Base-by-base conservation (phyloP, 352 stramenopile species). In the Phytophthora fragariae region DNA sequence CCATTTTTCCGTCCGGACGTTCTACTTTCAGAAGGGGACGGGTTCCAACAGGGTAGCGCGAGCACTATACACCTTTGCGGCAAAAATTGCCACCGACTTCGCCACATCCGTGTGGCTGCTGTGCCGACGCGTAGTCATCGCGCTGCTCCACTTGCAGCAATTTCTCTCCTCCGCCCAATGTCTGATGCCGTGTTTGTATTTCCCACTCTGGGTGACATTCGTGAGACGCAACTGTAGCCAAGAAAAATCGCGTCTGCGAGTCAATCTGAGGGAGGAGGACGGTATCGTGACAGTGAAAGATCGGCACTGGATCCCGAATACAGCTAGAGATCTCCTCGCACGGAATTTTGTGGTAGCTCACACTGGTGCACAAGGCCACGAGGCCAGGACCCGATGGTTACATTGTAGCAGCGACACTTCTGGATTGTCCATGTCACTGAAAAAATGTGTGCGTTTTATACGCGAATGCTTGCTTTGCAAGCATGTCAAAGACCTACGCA, bases 341-440 rank as follows among this genome's bases (percentile, higher is more conserved):
- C 37, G 53, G 1, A 14, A 58, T 15, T 73, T 69, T 29, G 35
- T 69, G 0, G 60, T 74, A 5, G 59, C 59, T 29, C 67, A 74
- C 27, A 17, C 41, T 47, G 59, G 59, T 27, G 17, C 44, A 7
- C 67, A 73, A 9, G 58, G 58, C 14, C 66, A 69, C 15, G 59
- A 17, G 66, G 58, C 3, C 44, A n/a, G 3, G 66, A 68, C 1
- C 27, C 54, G 0, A 65, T 61, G 65, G 5, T 6, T 0, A 19
- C 37, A 1, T 5, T 59, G 0, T 6, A 53, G 17, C 46, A 72
- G n/a, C 15, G 61, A 2, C 62, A 19, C 10, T 69, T 69, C 27
- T 57, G 9, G 3, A 62, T 69, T 37, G 41, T 14, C 3, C 8
- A 8, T 37, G 1, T 69, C 4, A 9, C 2, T 39, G 54, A 58